These are phyloP conservation scores for Seiridium cupressi DNA, from an alignment of 2,329 filamentous ascomycete species.

Conservation along the genomic window DNA sequence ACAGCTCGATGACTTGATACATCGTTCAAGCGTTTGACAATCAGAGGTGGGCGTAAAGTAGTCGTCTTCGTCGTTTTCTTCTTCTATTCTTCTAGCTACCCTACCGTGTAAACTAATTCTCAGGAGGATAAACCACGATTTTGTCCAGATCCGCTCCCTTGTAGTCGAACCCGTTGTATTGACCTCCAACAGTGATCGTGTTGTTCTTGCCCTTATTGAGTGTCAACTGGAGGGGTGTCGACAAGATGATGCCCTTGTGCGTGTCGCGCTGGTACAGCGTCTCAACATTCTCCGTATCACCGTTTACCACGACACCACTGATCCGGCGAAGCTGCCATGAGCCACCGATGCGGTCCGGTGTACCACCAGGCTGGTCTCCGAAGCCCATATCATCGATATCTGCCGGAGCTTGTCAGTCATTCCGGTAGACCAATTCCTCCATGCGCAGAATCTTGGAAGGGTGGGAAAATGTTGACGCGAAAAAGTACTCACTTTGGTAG, in stretches of 20 bases:
- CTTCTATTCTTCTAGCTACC: no score
- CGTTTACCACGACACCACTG: slow-evolving; percentile 57
- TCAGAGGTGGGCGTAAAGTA: no score
- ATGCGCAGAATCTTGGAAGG: no score
- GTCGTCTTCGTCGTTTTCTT: no score
- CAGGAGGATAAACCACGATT: slow-evolving; percentile 59
- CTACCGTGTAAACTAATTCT: slow-evolving; percentile 24
- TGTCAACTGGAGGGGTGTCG: slow-evolving; percentile 52
- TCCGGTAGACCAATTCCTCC: background rate
- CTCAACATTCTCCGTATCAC: slow-evolving; percentile 47
- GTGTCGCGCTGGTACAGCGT: slow-evolving; percentile 52
- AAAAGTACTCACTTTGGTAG: slow-evolving; percentile 42
- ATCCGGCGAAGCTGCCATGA: slow-evolving; percentile 59
- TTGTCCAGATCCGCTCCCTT: slow-evolving; percentile 59
- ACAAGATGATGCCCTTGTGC: slow-evolving; percentile 59
- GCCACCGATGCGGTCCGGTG: slow-evolving; percentile 58
- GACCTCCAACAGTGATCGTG: slow-evolving; percentile 55
- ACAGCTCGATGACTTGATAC: no score
- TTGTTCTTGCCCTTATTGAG: slow-evolving; percentile 49
- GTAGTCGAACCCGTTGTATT: slow-evolving; percentile 53
- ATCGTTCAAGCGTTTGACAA: no score
- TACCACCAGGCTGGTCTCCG: slow-evolving; percentile 52
- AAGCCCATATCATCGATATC: slow-evolving; percentile 61
- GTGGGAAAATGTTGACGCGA: background rate
- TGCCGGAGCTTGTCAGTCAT: slow-evolving; percentile 11